Base-by-base conservation (phyloP, 768 basidiomycete genomes). In the Hericium erinaceus region DNA sequence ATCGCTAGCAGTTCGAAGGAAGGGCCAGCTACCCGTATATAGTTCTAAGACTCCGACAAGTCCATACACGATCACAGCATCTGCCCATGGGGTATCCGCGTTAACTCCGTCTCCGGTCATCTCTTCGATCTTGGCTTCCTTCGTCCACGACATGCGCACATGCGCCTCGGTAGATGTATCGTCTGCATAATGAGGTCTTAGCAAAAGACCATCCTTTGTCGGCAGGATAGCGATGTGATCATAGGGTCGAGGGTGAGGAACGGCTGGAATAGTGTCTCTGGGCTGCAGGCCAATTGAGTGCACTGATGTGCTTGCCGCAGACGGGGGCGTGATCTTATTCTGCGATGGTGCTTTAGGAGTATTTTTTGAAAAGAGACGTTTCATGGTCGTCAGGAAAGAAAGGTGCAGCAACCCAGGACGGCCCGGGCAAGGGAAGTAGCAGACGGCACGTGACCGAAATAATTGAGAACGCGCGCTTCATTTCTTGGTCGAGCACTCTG, bases 201-300 rank as follows among this genome's bases (percentile, higher is more conserved):
- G 73, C 52, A 89, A 65, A n/a, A 93, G 75, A 4, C 87, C 89
- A 8, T 80, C 75, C 16, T 74, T 69, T 1, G 85, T 79, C 3
- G 76, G 77, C 41, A 84, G 65, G 37, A 92, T 60, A n/a, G 79
- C 79, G 44, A 93, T 80, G 59, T 82, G 75, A 49, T 84, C 81
- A 66, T 90, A 73, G 7, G 89, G 87, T 63, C 78, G 80, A 26
- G 88, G 88, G 67, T 90, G 87, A n/a, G 85, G 85, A 13, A 85
- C 70, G 2, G 89, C 78, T 9, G 89, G 85, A 18, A 88, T 73
- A 57, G 79, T 69, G 59, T 81, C 77, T 69, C 79, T 84, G 2
- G 84, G 87, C 54, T 81, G 83, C n/a, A 88, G 72, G 26, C 61
- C 58, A 18, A 69, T 64, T 44, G 64, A 60, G 54, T 69, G 69